phyloP scores from a whole-genome alignment of 2,329 filamentous ascomycete species.

The Penicillium crustosum region DNA sequence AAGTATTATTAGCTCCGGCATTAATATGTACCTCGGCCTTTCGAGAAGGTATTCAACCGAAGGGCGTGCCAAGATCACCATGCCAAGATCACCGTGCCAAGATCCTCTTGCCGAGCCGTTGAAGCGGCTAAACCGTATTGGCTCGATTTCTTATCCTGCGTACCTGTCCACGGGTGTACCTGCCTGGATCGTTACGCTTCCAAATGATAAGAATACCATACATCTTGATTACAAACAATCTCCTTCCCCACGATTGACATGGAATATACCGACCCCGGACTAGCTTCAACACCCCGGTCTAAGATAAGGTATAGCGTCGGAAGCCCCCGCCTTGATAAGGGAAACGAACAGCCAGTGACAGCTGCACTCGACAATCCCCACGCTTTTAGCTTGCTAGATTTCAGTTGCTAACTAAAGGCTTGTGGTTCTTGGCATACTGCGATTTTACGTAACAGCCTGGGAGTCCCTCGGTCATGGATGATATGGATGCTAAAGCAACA shows the following conservation, averaged over 20 bases:
- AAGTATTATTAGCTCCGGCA: not conserved
- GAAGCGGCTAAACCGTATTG: not conserved
- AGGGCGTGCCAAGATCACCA: not conserved
- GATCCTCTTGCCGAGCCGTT: not conserved
- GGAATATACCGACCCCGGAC: not conserved
- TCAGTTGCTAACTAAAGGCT: not conserved
- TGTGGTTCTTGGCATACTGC: not conserved
- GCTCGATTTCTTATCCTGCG: not conserved
- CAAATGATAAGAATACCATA: not conserved
- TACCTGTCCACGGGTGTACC: not conserved
- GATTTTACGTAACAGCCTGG: not conserved
- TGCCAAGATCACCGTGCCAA: constrained; percentile 1
- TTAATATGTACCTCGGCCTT: not conserved
- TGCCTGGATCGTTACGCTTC: not conserved
- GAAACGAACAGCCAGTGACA: not conserved
- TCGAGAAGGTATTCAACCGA: not conserved
- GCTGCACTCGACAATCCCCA: not conserved
- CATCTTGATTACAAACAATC: not conserved
- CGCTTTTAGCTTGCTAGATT: too few relatives aligned
- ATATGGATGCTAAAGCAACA: not conserved
- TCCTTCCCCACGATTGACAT: not conserved
- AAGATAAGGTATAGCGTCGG: not conserved
- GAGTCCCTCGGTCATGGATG: not conserved
- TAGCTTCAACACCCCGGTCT: not conserved
- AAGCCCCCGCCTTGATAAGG: not conserved